Evolutionary conservation across 257 asterid genomes (phyloP).

Genomic region (Ocimum tenuiflorum): DNA sequence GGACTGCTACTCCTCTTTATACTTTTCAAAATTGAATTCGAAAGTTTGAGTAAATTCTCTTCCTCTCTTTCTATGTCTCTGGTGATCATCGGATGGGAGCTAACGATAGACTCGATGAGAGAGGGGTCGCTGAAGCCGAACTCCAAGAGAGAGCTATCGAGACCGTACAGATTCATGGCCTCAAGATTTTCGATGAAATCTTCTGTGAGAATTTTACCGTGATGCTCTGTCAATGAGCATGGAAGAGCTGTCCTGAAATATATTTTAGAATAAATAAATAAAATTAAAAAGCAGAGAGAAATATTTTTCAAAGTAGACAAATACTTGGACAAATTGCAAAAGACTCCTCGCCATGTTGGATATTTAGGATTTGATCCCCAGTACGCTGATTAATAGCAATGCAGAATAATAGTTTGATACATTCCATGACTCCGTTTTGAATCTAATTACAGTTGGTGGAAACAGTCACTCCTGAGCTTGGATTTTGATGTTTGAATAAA

Average conservation of each 20-base stretch:
- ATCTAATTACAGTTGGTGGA: too few species aligned
- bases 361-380: not conserved
- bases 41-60: constrained; percentile 23
- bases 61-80: constrained; percentile 18
- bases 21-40: constrained; percentile 23
- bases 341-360: not conserved
- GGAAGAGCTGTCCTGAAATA: not conserved
- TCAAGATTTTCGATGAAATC: constrained; percentile 12
- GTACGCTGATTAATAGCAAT: not conserved
- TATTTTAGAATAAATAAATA: not conserved
- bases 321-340: constrained; percentile 5
- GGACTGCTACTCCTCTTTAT: constrained; percentile 28
- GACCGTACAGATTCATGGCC: constrained; percentile 46
- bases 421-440: too few species aligned
- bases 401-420: not conserved
- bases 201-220: not conserved
- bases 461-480: too few species aligned
- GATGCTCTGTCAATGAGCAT: not conserved
- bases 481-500: too few species aligned
- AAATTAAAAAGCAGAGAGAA: too few species aligned
- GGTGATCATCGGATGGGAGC: constrained; percentile 19
- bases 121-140: constrained; percentile 43
- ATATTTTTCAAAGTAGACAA: too few species aligned
- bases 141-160: constrained; percentile 41
- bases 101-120: constrained; percentile 37